phyloP scores from a whole-genome alignment of 148 eudicot species.

The Simmondsia chinensis region DNA sequence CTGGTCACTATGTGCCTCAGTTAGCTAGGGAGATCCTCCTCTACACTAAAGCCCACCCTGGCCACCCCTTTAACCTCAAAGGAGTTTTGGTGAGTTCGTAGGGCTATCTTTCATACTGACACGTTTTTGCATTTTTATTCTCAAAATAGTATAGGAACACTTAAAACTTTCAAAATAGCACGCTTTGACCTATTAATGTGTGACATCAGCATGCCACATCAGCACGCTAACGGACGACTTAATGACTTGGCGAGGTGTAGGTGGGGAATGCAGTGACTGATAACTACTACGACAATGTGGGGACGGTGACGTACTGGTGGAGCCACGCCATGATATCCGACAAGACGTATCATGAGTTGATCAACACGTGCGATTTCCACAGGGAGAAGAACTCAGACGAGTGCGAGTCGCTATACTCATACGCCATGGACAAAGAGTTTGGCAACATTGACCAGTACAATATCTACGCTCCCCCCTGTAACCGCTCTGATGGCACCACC shows the following conservation, averaged over 20 bases:
- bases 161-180: too few species aligned
- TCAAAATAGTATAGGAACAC: too few species aligned
- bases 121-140: neutral
- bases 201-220: neutral
- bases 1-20: slow-evolving; percentile 96
- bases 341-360: slow-evolving; percentile 48
- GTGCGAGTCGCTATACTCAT: slow-evolving; percentile 67
- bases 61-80: slow-evolving; percentile 58
- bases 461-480: slow-evolving; percentile 88
- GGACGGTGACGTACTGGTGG: slow-evolving; percentile 97
- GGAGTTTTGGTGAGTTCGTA: slow-evolving; percentile 59
- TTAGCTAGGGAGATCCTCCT: slow-evolving; percentile 54
- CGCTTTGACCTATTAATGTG: neutral
- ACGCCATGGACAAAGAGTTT: slow-evolving; percentile 91
- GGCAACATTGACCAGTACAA: slow-evolving; percentile 95
- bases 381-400: slow-evolving; percentile 72
- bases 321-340: slow-evolving; percentile 98
- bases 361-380: slow-evolving; percentile 74
- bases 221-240: too few species aligned
- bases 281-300: slow-evolving; percentile 89
- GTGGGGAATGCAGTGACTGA: slow-evolving; percentile 98
- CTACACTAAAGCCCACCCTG: slow-evolving; percentile 44
- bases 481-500: slow-evolving; percentile 36
- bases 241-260: slow-evolving; percentile 17
- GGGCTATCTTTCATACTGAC: neutral